phyloP scores from a whole-genome alignment of 2,329 filamentous ascomycete genomes.

The Gaeumannomyces sp. region DNA sequence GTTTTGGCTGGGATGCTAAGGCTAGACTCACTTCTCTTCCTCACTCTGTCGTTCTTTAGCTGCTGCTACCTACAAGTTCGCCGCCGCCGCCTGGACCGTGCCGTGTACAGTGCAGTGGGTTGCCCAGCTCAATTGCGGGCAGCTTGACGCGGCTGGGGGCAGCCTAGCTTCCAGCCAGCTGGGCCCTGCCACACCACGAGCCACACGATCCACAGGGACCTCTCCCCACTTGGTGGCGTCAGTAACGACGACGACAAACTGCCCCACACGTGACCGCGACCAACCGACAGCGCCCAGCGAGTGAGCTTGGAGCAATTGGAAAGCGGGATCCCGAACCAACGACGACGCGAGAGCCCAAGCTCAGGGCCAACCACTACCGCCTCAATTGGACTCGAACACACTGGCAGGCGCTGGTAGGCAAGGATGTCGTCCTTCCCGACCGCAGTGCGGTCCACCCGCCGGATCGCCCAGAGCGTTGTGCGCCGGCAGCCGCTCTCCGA shows the following conservation, averaged over 20 bases:
- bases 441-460: slow-evolving; percentile 48
- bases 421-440: slow-evolving; percentile 52
- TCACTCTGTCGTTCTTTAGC: background rate
- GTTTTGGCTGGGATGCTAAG: background rate
- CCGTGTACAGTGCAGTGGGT: background rate
- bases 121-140: background rate
- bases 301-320: slow-evolving; percentile 8
- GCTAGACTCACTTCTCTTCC: slow-evolving; percentile 9
- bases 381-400: slow-evolving; percentile 28
- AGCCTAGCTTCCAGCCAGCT: slow-evolving; percentile 26
- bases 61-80: background rate
- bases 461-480: slow-evolving; percentile 38
- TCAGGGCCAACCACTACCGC: slow-evolving; percentile 1
- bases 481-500: slow-evolving; percentile 62
- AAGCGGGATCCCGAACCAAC: slow-evolving; percentile 8
- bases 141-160: slow-evolving; percentile 35
- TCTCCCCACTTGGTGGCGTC: too few species aligned
- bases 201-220: too few species aligned
- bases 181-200: too few species aligned
- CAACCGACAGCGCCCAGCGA: background rate
- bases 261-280: slow-evolving; percentile 8
- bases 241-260: too few species aligned
- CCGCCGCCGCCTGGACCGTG: slow-evolving; percentile 5
- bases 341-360: slow-evolving; percentile 7
- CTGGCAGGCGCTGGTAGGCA: slow-evolving; percentile 23